These are phyloP conservation scores for Penstemon davidsonii DNA, from an alignment of 257 asterid genomes.

Conservation along the genomic window DNA sequence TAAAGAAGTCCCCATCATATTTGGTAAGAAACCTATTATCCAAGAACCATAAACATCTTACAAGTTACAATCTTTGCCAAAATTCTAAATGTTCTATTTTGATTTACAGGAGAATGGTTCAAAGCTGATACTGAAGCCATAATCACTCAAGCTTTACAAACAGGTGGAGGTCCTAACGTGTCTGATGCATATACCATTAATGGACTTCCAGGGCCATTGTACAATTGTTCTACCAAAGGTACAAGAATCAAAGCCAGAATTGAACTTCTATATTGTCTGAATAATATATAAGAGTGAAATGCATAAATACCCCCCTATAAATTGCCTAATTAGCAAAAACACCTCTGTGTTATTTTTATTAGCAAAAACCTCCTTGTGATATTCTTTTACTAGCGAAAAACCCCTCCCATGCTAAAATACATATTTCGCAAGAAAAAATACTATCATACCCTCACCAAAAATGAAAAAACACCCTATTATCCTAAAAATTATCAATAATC, in stretches of 20 bases:
- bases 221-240: conserved; percentile 49
- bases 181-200: conserved; percentile 55
- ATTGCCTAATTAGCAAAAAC: neutral
- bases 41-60: neutral
- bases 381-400: too few species aligned
- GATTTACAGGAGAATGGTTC: conserved; percentile 49
- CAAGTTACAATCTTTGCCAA: neutral
- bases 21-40: conserved; percentile 40
- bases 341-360: too few species aligned
- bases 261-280: neutral
- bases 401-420: too few species aligned
- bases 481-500: too few species aligned
- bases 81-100: neutral
- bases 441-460: too few species aligned
- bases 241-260: neutral
- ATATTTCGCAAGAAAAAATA: too few species aligned
- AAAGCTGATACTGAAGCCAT: conserved; percentile 40
- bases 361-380: too few species aligned
- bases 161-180: conserved; percentile 46
- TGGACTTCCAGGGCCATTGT: conserved; percentile 47
- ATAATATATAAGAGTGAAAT: neutral
- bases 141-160: conserved; percentile 35
- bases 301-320: neutral
- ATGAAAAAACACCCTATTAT: too few species aligned
- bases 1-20: conserved; percentile 58